phyloP scores from a whole-genome alignment of 2,329 filamentous ascomycete species.

The Colletotrichum noveboracense region DNA sequence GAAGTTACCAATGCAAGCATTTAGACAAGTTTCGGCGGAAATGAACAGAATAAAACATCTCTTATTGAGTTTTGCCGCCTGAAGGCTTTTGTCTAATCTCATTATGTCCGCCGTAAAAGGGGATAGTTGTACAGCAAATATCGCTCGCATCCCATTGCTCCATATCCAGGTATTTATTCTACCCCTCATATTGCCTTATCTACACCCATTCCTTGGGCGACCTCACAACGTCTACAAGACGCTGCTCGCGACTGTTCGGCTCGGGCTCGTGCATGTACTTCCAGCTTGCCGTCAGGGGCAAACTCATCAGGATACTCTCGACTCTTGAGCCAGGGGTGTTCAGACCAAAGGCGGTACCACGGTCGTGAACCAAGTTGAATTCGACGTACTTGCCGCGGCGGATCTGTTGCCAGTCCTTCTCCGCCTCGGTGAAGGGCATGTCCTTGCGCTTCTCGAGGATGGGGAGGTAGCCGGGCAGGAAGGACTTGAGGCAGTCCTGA shows the following conservation, averaged over 20 bases:
- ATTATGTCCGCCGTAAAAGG: constrained; percentile 16
- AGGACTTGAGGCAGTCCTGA: constrained; percentile 83
- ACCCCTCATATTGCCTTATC: constrained; percentile 7
- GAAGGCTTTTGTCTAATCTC: constrained; percentile 21
- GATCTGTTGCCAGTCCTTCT: constrained; percentile 97
- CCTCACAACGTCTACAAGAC: constrained; percentile 75
- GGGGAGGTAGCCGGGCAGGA: constrained; percentile 88
- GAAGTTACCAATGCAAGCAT: background rate
- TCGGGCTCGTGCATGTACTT: constrained; percentile 92
- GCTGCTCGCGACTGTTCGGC: constrained; percentile 77
- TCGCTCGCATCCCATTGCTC: constrained; percentile 1
- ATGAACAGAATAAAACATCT: constrained; percentile 3
- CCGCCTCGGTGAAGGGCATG: constrained; percentile 83
- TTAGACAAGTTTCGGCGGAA: background rate
- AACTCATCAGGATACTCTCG: constrained; percentile 97
- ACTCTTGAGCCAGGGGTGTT: constrained; percentile 91
- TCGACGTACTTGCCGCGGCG: constrained; percentile 95
- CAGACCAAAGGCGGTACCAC: constrained; percentile 91
- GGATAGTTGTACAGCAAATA: constrained; percentile 11
- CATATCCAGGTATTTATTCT: background rate
- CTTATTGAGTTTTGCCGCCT: constrained; percentile 14
- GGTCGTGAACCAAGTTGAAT: constrained; percentile 97
- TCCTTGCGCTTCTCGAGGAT: constrained; percentile 90
- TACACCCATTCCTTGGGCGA: constrained; percentile 72
- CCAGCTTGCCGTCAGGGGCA: constrained; percentile 93